These are phyloP conservation scores for Globisporangium parvum DNA, from an alignment of 352 stramenopile genomes.

Conservation along the genomic window DNA sequence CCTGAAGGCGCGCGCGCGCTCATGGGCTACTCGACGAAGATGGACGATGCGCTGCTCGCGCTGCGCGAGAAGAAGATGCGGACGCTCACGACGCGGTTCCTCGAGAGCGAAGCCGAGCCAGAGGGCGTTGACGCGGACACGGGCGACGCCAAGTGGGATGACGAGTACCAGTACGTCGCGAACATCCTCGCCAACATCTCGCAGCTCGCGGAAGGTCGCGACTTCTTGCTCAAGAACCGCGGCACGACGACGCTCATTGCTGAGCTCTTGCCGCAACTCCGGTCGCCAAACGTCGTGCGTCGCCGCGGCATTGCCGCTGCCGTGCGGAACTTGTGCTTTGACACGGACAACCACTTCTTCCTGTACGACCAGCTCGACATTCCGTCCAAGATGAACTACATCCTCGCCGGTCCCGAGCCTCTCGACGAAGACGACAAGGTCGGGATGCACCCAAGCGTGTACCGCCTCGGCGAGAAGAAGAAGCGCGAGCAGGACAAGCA, in stretches of 20 bases:
- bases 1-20: slow-evolving; percentile 56
- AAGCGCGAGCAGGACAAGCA: slow-evolving; percentile 72
- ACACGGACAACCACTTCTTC: slow-evolving; percentile 86
- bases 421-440: slow-evolving; percentile 77
- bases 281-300: slow-evolving; percentile 77
- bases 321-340: slow-evolving; percentile 84
- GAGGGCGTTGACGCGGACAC: slow-evolving; percentile 64
- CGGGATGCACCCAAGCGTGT: slow-evolving; percentile 73
- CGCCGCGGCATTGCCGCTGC: slow-evolving; percentile 60
- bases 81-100: slow-evolving; percentile 61
- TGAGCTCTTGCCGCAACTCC: slow-evolving; percentile 66
- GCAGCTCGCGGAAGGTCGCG: slow-evolving; percentile 70
- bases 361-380: slow-evolving; percentile 84
- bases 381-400: slow-evolving; percentile 67
- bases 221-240: slow-evolving; percentile 73
- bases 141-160: slow-evolving; percentile 80
- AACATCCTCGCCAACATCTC: slow-evolving; percentile 84
- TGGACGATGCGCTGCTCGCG: slow-evolving; percentile 33
- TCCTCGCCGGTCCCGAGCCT: slow-evolving; percentile 67
- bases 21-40: slow-evolving; percentile 55
- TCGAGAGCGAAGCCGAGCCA: slow-evolving; percentile 67
- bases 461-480: slow-evolving; percentile 75
- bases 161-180: slow-evolving; percentile 86
- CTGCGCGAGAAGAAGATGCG: slow-evolving; percentile 80
- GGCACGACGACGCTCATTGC: slow-evolving; percentile 56